Evolutionary conservation across 257 asterid genomes (phyloP), one percentile per base, ranked within the genome.

Genomic region (Capsicum baccatum): DNA sequence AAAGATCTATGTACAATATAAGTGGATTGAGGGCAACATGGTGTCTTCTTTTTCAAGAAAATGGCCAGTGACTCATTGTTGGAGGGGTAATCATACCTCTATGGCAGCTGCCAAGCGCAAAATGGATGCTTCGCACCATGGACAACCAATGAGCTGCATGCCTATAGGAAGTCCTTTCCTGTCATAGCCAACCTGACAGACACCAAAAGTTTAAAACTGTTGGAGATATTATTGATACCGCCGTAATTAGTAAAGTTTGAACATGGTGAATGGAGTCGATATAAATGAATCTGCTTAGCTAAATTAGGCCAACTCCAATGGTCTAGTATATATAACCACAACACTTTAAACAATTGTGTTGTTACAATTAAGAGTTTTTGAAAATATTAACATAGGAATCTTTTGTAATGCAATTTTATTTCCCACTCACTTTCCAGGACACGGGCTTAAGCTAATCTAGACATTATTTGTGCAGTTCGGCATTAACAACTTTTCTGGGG

Each of bases 141-240:
- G 99, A 33, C 97, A 94, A 37, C 98, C 98, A 12, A 97, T 90
- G 86, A 95, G 86, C 85, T 97, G 99, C 78, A 97, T 85, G 64
- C 99, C 99, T n/a, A 97, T 94, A 8, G 99, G 99, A 42, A 97
- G 98, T 82, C 98, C 98, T 87, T 94, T 93, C 89, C 92, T 95
- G 84, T 95, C 99, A 78, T 94, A 97, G 67, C 98, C 99, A 74
- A 97, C 92, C 99, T 97, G 86, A 66, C 63, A 19, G 62, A 74
- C 81, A 21, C 2, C 4, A 60, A 58, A 60, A 42, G 12, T 59
- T 42, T 60, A 44, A 16, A 63, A 60, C 12, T 3, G 11, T 48
- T 2, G 71, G 35, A 59, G 39, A 60, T 60, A 57, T 9, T 17
- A 42, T 12, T 48, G 19, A n/a, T 35, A 58, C n/a, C 3, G 0